These are phyloP conservation scores for Starmerella ratchasimensis DNA, from an alignment of 805 yeast species.

Conservation along the genomic window DNA sequence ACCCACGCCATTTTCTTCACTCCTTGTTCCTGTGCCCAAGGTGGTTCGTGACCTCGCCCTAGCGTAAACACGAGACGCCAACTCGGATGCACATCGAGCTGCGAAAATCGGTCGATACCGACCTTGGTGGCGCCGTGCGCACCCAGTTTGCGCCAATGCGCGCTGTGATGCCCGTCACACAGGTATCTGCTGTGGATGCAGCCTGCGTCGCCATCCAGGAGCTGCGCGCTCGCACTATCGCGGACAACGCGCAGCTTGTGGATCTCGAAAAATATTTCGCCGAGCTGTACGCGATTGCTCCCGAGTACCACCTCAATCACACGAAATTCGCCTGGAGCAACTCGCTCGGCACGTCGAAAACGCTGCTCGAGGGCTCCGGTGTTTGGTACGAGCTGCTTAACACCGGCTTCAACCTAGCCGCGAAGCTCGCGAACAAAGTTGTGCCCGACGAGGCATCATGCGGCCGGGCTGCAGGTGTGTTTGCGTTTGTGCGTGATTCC, in stretches of 20 bases:
- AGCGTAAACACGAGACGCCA: too few relatives aligned
- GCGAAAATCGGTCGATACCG: not conserved
- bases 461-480: constrained; percentile 3
- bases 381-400: constrained; percentile 48
- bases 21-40: too few relatives aligned
- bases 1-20: too few relatives aligned
- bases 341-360: constrained; percentile 43
- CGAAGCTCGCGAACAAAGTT: constrained; percentile 44
- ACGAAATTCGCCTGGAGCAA: constrained; percentile 45
- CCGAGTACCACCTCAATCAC: not conserved
- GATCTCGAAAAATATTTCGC: constrained; percentile 1
- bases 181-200: not conserved
- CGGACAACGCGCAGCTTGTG: not conserved
- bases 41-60: too few relatives aligned
- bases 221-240: not conserved
- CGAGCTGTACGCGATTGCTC: not conserved
- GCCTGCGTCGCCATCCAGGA: constrained; percentile 4
- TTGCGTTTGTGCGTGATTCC: not conserved
- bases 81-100: not conserved
- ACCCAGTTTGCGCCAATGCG: not conserved
- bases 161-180: not conserved
- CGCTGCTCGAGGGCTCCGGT: constrained; percentile 35
- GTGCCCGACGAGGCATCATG: not conserved
- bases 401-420: constrained; percentile 54
- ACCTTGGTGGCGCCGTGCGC: not conserved